Evolutionary conservation across 2,329 filamentous ascomycete species (phyloP).

Genomic region (Talaromyces sp.): DNA sequence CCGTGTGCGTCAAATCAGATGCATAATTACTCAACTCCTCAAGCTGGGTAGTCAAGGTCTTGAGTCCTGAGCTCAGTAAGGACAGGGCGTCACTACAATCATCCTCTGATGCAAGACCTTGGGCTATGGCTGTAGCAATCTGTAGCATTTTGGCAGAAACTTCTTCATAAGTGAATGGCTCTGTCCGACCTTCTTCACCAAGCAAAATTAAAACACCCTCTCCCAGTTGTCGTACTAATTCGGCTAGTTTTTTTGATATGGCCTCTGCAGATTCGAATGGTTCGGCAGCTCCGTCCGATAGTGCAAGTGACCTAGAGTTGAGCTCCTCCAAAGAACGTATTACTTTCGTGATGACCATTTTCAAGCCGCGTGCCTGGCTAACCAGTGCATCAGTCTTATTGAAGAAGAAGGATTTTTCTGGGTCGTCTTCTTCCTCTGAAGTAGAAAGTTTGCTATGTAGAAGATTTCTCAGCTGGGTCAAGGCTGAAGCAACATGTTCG

Average conservation of each 20-base stretch:
- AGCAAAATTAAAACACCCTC: constrained; percentile 63
- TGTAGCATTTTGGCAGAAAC: constrained; percentile 58
- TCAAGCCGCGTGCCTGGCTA: constrained; percentile 73
- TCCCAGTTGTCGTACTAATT: constrained; percentile 65
- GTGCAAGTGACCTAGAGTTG: constrained; percentile 68
- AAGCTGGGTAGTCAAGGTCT: constrained; percentile 61
- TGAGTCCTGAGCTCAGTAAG: constrained; percentile 65
- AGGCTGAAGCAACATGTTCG: constrained; percentile 69
- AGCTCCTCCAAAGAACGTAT: constrained; percentile 74
- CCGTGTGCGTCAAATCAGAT: constrained; percentile 66
- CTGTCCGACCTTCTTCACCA: constrained; percentile 66
- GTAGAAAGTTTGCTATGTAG: constrained; percentile 63
- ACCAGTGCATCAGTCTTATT: constrained; percentile 70
- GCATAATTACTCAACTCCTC: constrained; percentile 69
- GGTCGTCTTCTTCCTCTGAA: constrained; percentile 63
- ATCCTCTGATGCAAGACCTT: constrained; percentile 26
- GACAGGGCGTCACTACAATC: constrained; percentile 61
- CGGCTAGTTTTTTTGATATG: constrained; percentile 62
- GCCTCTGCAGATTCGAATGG: constrained; percentile 68
- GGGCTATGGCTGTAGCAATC: constrained; percentile 26
- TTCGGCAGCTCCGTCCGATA: constrained; percentile 64
- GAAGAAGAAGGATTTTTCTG: constrained; percentile 65
- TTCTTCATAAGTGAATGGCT: constrained; percentile 65
- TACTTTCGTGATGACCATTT: constrained; percentile 77
- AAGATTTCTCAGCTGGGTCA: constrained; percentile 62